Conservation (phyloP, 78 protist genomes). For the Dictyostelium capitatum region DNA sequence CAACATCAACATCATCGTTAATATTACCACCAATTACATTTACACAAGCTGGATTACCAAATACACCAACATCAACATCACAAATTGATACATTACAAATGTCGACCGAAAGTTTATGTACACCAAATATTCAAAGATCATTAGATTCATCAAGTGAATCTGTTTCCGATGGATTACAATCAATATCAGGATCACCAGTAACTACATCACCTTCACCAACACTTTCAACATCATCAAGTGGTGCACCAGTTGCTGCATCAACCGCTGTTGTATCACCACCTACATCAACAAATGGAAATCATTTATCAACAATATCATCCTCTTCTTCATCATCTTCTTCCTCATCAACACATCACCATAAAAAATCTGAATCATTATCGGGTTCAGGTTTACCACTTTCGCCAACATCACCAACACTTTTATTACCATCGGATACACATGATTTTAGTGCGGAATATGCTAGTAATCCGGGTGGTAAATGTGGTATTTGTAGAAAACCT, state of each 20-base stretch:
- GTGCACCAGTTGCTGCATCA: neutral
- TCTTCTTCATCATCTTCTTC: too few relatives aligned
- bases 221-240: neutral
- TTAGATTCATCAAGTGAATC: neutral
- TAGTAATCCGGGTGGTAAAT: constrained; percentile 1
- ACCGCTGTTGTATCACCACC: neutral
- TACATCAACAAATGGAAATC: neutral
- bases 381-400: neutral
- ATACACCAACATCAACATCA: neutral
- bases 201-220: neutral
- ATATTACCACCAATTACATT: neutral
- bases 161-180: neutral
- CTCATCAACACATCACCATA: neutral
- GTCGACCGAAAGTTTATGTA: constrained; percentile 1
- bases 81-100: neutral
- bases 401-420: neutral
- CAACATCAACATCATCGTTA: neutral
- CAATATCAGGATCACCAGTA: neutral
- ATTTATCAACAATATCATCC: too few relatives aligned
- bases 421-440: constrained; percentile 8
- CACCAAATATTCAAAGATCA: neutral
- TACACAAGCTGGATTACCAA: neutral
- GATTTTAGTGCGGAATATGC: neutral
- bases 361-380: neutral
- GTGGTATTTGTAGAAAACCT: neutral